Evolutionary conservation across 352 stramenopile species (phyloP), one percentile per base, ranked within the genome.

Genomic region (Pythium insidiosum): DNA sequence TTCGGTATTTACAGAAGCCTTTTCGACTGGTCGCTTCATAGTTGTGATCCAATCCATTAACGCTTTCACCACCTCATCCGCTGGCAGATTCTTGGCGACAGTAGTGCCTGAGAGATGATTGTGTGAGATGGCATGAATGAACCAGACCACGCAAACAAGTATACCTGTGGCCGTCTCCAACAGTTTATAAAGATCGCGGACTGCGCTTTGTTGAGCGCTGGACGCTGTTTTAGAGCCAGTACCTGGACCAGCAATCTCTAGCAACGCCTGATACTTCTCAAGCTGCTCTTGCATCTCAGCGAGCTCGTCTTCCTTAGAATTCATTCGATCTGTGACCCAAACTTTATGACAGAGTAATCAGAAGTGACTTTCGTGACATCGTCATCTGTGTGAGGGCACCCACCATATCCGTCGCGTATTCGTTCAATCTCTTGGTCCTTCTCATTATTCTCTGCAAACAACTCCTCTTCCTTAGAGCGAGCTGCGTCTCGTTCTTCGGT

Each of bases 391-490:
- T n/a, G n/a, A n/a, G n/a, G n/a, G n/a, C n/a, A n/a, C 61, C 55
- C 66, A 86, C 80, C 77, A 34, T 93, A 93, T 24, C 80, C 80
- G 38, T 93, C 80, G 6, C 80, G 80, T 54, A 93, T 88, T 13
- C 80, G 75, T 48, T 90, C 80, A 31, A 93, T 93, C 38, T 93
- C 80, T 50, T 93, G 77, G 18, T 90, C 80, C 41, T 93, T 93
- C 33, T 93, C 80, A 30, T 84, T 86, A 33, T 79, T 87, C 44
- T 93, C 80, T 9, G 65, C 34, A 38, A 93, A 93, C 1, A 88
- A 56, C 43, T 88, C 71, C 45, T 93, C 80, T 61, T 93, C 80
- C 42, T 93, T 93, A 24, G 81, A 66, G 9, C 80, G 64, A 34
- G 80, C 77, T 10, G 80, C 80, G 40, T 93, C 80, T 1, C 80